Evolutionary conservation across 2,329 filamentous ascomycete species (phyloP), one percentile per base, ranked within the genome.

Genomic region (Nigrospora oryzae): DNA sequence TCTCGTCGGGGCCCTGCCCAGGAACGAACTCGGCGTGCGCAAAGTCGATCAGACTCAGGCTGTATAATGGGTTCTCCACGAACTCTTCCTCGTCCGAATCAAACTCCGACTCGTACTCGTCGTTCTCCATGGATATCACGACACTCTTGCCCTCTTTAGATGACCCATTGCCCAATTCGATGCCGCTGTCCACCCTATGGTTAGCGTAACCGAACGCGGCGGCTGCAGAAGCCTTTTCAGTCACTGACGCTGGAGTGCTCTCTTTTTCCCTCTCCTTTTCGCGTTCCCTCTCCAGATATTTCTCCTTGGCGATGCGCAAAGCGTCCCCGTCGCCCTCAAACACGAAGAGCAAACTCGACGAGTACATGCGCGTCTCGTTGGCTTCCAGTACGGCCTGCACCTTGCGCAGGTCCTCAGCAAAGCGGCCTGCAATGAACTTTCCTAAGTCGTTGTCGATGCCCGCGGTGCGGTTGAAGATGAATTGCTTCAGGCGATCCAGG

Each of bases 11-110:
- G 0, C 91, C 91, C 56, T 84, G 67, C 1, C 89, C 88, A 0
- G 87, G 85, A 1, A 81, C 84, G 83, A 85, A 97, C 41, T 73
- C 68, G 11, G 93, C 93, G 64, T 98, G 93, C 2, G 93, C 93
- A 73, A 98, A 98, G 63, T 98, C 93, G 55, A 98, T 98, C 51
- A 98, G 74, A 60, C 91, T 93, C 41, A 96, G 73, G 12, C 81
- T 77, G 56, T 84, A 88, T 37, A 95, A 55, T 83, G 53, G 49
- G 48, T 60, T 28, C 52, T 63, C 59, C 48, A 67, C 59, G 42
- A 76, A 70, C 38, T 72, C 67, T 3, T 80, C 75, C 2, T 81
- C 75, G 1, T 79, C 75, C 2, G 69, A 71, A 1, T 72, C 69
- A 0, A 79, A 74, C 2, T 71, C 69, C 2, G 70, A 70, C 1